Conservation (phyloP, 2,329 filamentous ascomycete genomes). For the Aureobasidium pullulans region DNA sequence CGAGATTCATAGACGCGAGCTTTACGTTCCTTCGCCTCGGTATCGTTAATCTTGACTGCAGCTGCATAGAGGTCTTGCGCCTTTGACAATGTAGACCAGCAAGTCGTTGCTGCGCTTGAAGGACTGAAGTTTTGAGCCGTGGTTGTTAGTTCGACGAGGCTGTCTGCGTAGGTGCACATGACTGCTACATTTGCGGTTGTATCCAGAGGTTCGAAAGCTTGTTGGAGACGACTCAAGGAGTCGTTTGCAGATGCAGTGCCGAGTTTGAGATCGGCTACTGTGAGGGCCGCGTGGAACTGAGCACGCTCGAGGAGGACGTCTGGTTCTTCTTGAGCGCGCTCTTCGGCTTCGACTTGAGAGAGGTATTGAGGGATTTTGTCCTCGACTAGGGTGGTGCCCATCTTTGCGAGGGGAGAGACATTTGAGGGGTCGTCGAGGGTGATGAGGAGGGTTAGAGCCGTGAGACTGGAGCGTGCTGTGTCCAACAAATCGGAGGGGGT, state of each 20-base stretch:
- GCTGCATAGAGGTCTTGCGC: conserved; percentile 44
- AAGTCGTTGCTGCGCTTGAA: conserved; percentile 18
- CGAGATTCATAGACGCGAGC: conserved; percentile 47
- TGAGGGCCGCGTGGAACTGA: conserved; percentile 49
- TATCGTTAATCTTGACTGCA: conserved; percentile 41
- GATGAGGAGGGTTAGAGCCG: conserved; percentile 38
- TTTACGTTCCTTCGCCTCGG: conserved; percentile 38
- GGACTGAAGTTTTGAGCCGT: neutral
- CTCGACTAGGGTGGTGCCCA: conserved; percentile 50
- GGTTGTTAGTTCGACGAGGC: conserved; percentile 45
- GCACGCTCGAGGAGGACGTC: conserved; percentile 43
- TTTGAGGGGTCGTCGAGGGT: conserved; percentile 44
- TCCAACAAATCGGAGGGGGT: conserved; percentile 60
- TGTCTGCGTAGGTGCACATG: conserved; percentile 50
- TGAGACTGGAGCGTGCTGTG: conserved; percentile 57
- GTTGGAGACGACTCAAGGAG: conserved; percentile 41
- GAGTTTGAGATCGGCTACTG: conserved; percentile 50
- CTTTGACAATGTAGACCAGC: conserved; percentile 48
- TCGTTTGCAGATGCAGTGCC: conserved; percentile 43
- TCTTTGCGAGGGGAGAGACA: conserved; percentile 45
- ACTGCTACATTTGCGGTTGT: conserved; percentile 38
- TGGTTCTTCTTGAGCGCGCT: conserved; percentile 19
- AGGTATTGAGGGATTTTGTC: conserved; percentile 49
- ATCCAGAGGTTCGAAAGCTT: conserved; percentile 27
- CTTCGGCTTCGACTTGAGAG: conserved; percentile 26